A percentile compares a stretch with the other conserved stretches of the same genome.
Conservation (phyloP, 1,139 yeast genomes). For the Hyphopichia khmerensis region DNA sequence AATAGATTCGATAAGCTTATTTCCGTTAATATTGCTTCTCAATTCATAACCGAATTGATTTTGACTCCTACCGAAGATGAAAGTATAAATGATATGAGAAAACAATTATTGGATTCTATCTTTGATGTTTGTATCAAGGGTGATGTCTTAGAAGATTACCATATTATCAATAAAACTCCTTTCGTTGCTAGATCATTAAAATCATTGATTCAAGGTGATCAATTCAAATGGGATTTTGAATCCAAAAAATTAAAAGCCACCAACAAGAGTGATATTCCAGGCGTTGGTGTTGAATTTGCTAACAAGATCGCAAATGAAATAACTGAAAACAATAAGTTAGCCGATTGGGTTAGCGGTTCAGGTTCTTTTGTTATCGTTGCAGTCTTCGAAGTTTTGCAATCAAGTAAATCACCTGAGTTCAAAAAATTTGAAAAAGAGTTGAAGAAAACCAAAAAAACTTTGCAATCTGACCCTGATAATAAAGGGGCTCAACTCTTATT, state of each 20-base stretch:
- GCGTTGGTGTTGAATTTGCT: conserved; percentile 67
- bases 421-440: conserved; percentile 53
- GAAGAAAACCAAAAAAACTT: conserved; percentile 49
- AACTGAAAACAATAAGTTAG: conserved; percentile 43
- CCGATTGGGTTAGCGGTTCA: conserved; percentile 71
- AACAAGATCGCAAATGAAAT: conserved; percentile 50
- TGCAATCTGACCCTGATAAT: conserved; percentile 53
- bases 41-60: conserved; percentile 74
- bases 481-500: conserved; percentile 78
- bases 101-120: conserved; percentile 53
- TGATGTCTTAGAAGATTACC: conserved; percentile 66
- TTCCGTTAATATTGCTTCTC: conserved; percentile 76
- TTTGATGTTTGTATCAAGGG: conserved; percentile 60
- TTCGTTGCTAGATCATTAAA: conserved; percentile 77
- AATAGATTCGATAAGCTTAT: conserved; percentile 40
- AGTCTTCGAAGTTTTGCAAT: conserved; percentile 53
- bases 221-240: conserved; percentile 63
- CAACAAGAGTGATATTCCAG: conserved; percentile 47
- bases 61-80: conserved; percentile 51
- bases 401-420: conserved; percentile 29
- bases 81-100: conserved; percentile 43
- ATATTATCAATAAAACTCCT: conserved; percentile 64
- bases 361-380: conserved; percentile 84
- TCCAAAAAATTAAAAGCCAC: conserved; percentile 47
- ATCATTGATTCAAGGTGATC: conserved; percentile 72